Conservation (phyloP, 2,329 filamentous ascomycete species). For the Beauveria varroae region DNA sequence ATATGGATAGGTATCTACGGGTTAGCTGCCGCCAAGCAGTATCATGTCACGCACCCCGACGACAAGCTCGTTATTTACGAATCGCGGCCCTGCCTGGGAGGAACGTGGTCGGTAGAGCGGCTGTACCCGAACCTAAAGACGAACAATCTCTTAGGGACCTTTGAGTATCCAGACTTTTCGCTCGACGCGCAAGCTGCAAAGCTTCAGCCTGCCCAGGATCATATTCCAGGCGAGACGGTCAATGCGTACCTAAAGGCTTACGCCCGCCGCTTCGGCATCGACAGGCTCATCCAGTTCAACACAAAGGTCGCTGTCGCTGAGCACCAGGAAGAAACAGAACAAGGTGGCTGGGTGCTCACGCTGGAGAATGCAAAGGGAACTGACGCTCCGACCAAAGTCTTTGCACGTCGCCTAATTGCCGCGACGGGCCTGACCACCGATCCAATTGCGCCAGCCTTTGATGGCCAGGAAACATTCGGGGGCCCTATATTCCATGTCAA, state of each 20-base stretch:
- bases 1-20: slow-evolving; percentile 41
- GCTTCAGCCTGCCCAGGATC: slow-evolving; percentile 33
- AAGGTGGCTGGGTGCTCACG: slow-evolving; percentile 36
- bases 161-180: slow-evolving; percentile 67
- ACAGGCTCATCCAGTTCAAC: slow-evolving; percentile 30
- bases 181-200: slow-evolving; percentile 51
- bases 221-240: slow-evolving; percentile 40
- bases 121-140: slow-evolving; percentile 63
- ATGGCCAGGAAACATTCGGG: slow-evolving; percentile 37
- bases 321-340: slow-evolving; percentile 22
- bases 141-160: slow-evolving; percentile 68
- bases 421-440: slow-evolving; percentile 49
- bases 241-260: slow-evolving; percentile 41
- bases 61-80: slow-evolving; percentile 53
- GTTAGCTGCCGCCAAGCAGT: slow-evolving; percentile 54
- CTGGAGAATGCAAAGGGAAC: slow-evolving; percentile 15
- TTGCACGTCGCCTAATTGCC: slow-evolving; percentile 41
- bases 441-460: slow-evolving; percentile 36
- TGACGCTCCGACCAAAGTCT: slow-evolving; percentile 20
- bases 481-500: slow-evolving; percentile 42
- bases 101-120: slow-evolving; percentile 61
- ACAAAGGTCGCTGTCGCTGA: slow-evolving; percentile 36
- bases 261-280: slow-evolving; percentile 34
- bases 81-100: slow-evolving; percentile 49
- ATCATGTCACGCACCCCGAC: slow-evolving; percentile 50